These are phyloP conservation scores for Geotrichum klebahnii DNA, from an alignment of 1,139 yeast species.

Conservation along the genomic window DNA sequence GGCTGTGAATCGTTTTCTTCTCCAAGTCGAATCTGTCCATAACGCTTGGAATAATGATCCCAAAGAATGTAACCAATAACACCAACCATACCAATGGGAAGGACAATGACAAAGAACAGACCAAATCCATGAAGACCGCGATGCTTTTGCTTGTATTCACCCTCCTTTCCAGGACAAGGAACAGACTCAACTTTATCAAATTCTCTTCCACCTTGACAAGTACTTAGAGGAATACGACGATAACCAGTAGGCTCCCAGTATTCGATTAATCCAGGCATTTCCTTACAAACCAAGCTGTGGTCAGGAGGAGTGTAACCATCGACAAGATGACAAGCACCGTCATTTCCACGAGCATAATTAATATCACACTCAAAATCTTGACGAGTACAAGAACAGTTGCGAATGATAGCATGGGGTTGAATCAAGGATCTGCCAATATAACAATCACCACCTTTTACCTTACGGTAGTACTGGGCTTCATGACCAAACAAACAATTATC, in stretches of 20 bases:
- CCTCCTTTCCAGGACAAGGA: conserved; percentile 84
- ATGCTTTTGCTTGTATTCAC: conserved; percentile 56
- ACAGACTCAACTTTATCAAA: conserved; percentile 64
- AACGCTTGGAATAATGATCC: conserved; percentile 71
- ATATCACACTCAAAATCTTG: conserved; percentile 92
- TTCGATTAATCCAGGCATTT: conserved; percentile 54
- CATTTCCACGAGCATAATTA: conserved; percentile 64
- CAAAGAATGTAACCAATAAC: conserved; percentile 68
- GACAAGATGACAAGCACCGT: conserved; percentile 83
- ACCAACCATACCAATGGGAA: conserved; percentile 58
- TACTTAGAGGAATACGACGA: conserved; percentile 66
- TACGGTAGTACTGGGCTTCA: conserved; percentile 69
- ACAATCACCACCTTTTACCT: conserved; percentile 64
- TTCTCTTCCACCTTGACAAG: conserved; percentile 67
- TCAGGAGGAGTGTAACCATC: conserved; percentile 66
- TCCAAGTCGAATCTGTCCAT: conserved; percentile 83
- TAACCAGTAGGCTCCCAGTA: conserved; percentile 80
- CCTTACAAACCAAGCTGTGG: conserved; percentile 58
- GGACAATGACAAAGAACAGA: conserved; percentile 48
- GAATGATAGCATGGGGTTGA: conserved; percentile 54
- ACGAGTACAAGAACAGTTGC: conserved; percentile 80
- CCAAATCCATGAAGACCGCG: conserved; percentile 57
- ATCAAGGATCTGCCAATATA: conserved; percentile 55
- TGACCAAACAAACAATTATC: conserved; percentile 86
- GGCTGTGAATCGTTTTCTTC: conserved; percentile 52